Base-by-base conservation (phyloP, 352 stramenopile species). In the Pythium monospermum region DNA sequence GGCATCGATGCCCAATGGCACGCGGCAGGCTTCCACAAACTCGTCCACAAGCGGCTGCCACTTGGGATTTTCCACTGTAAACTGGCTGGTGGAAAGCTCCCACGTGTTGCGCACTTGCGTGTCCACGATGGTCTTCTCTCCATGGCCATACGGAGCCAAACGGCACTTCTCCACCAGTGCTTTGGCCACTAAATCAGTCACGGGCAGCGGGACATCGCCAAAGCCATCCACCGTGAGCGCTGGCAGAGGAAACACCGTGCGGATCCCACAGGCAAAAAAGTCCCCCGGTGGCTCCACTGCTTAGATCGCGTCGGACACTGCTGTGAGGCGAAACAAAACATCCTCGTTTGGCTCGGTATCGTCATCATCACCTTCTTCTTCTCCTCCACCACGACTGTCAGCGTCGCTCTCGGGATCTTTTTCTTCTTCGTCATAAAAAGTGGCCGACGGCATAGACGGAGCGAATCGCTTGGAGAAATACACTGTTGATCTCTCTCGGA, bases 21-120 rank as follows among this genome's bases (percentile, higher is more conserved):
- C 13, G 16, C 40, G 38, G 18, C 46, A 45, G 8, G n/a, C 40
- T 1, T 19, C 10, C n/a, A 61, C 2, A 33, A 66, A 57, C 11
- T 27, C 26, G 18, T 54, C 23, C 15, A 66, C 35, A 16, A 57
- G 21, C 23, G 32, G n/a, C 2, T 16, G 3, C 50, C 50, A 60
- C 33, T 49, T 23, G 2, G 50, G 38, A 19, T 66, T 66, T 6
- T 37, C 22, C 22, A 61, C 30, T 3, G 4, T 6, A 32, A 61
- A 52, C 25, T 56, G 30, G 6, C 37, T 37, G 23, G 38, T 23
- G 41, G 53, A 30, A 11, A 66, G 45, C 22, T 66, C 50, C 58
- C 58, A 61, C 16, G 58, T 57, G 23, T 66, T 57, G 26, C 50
- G 50, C n/a, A 66, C 58, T 1, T 40, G 15, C 1, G 51, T 66